A percentile compares a stretch with the other conserved stretches of the same genome.
These are phyloP conservation scores for Agrocybe praecox DNA, from an alignment of 768 basidiomycete species.

Conservation along the genomic window DNA sequence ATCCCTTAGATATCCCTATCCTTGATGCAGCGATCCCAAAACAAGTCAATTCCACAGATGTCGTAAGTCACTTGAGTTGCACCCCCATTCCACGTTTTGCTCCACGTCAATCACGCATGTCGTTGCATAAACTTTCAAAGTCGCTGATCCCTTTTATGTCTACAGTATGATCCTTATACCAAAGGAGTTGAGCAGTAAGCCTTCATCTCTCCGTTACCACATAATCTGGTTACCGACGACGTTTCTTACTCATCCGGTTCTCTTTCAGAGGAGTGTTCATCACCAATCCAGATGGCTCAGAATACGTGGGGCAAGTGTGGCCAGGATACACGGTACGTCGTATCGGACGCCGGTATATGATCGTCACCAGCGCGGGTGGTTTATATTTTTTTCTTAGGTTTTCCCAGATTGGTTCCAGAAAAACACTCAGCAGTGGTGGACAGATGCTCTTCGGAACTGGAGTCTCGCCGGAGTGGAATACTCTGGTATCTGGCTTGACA, in stretches of 20 bases:
- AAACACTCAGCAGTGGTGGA: conserved; percentile 33
- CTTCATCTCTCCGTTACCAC: conserved; percentile 4
- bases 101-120: not conserved
- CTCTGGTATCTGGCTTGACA: conserved; percentile 36
- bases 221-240: conserved; percentile 11
- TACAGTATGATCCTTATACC: conserved; percentile 68
- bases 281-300: conserved; percentile 72
- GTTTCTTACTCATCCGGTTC: conserved; percentile 2
- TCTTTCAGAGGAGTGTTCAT: conserved; percentile 63
- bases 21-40: conserved; percentile 65
- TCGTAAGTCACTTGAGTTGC: conserved; percentile 43
- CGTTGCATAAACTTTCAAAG: not conserved
- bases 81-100: not conserved
- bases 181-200: conserved; percentile 60
- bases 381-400: conserved; percentile 17
- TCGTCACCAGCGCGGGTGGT: not conserved
- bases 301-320: conserved; percentile 79
- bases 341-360: conserved; percentile 1
- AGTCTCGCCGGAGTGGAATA: conserved; percentile 28
- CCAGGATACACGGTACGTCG: conserved; percentile 65
- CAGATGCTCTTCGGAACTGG: conserved; percentile 33
- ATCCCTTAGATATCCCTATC: conserved; percentile 62
- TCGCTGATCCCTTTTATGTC: conserved; percentile 6
- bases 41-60: conserved; percentile 59
- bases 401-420: conserved; percentile 35